Base-by-base conservation (phyloP, 306 rosid species). In the Prinsepia uniflora region DNA sequence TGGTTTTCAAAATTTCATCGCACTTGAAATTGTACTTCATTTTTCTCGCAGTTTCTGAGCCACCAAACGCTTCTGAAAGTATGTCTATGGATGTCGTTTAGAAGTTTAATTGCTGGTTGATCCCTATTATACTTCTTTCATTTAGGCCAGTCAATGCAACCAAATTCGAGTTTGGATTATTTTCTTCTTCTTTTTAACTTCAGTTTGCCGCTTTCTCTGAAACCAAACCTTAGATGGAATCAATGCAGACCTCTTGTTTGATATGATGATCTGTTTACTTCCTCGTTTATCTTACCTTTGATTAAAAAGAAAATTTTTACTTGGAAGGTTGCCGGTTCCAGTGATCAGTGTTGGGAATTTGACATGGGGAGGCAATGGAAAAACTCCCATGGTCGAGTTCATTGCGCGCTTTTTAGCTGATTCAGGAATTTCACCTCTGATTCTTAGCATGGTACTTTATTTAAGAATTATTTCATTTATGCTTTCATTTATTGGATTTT, bases 291-390 rank as follows among this genome's bases (percentile, higher is more conserved):
- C 68, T 63, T 34, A 4, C 48, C 18, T 46, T 14, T 42, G 9
- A 34, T 52, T 13, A 5, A 6, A 12, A 53, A 41, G 19, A 3
- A 24, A 19, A 36, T 41, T 18, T 67, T 63, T 36, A 61, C 41
- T 63, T 79, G 56, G 61, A 71, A 89, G 88, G 83, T 79, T 85
- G 81, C 83, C 87, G 3, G 74, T 94, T 63, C 90, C 90, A 18
- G 92, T 90, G 64, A 85, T 94, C 6, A 90, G 98, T 78, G 82
- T 94, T 15, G 97, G 98, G 57, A 94, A 90, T 86, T 84, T 90
- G 85, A 90, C 90, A 2, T 94, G 98, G 98, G 97, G 97, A 58
- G 98, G 97, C 69, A 93, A 89, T 82, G 96, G 98, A 76, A 92
- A 92, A 73, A 92, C 98, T 30, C 98, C 98, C 0, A 92, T 89